Evolutionary conservation across 345 rosid species (phyloP), one percentile per base, ranked within the genome.

Genomic region (Cardamine chenopodiifolia): DNA sequence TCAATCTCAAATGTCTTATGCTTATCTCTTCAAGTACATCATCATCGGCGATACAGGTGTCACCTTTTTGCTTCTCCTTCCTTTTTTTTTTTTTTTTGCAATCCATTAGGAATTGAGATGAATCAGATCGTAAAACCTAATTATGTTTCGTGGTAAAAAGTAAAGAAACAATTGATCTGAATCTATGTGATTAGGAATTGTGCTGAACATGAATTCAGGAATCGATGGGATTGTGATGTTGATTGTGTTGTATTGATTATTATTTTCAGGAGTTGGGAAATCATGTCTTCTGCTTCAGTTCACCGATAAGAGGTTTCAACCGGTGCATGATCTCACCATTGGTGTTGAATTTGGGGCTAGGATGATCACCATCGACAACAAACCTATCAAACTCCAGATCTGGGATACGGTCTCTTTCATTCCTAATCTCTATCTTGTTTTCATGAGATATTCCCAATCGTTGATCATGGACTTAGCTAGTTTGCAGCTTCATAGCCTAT

Each of bases 311-410:
- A 83, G 99, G 83, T 94, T 94, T 81, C 97, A 94, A 75, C 97
- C 99, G 0, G 97, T 92, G 55, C 97, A 94, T 76, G 97, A 94
- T 74, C 87, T 94, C 53, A 95, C 99, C 11, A 95, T 95, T 20
- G 98, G 99, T 45, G 98, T 92, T 13, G 99, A 90, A 67, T 92
- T 92, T 37, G 99, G 98, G 63, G 97, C 97, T 57, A 84, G 97
- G 74, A 95, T 92, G 97, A 93, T 93, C 83, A 93, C 94, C 62
- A 91, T 89, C 18, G 97, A 91, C 59, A 89, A 85, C 85, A 91
- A 92, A 72, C 97, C 98, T 19, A 90, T 94, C 73, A 89, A 94
- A 83, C 96, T 94, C 67, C 97, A 94, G 86, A 95, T 95, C 63
- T 95, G 99, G 99, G 98, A 95, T 77, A 95, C 99, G 82, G 98